Base-by-base conservation (phyloP, 2,329 filamentous ascomycete species). In the Aspergillus sp. region DNA sequence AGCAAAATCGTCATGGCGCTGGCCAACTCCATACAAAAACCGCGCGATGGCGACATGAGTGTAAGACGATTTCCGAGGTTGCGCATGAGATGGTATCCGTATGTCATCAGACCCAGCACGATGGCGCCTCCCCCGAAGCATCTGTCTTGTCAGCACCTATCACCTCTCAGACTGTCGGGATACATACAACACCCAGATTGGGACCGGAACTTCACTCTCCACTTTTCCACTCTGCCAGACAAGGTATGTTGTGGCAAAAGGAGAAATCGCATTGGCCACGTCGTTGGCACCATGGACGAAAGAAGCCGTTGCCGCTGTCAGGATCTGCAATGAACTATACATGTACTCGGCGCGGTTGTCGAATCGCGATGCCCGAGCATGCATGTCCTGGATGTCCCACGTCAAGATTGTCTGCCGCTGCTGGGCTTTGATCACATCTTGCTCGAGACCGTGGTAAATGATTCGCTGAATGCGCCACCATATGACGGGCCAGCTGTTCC, bases 241-340 rank as follows among this genome's bases (percentile, higher is more conserved):
- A 17, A 71, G 62, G 65, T 80, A 81, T 0, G 72, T 69, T 1
- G 75, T 74, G 1, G 75, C 72, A 71, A 75, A 80, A n/a, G 78
- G 77, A 0, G 76, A 76, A 25, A 80, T 73, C 0, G 77, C 77
- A 62, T 80, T 81, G 46, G 77, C 74, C 4, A 80, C 76, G 61
- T 80, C 78, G 66, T 81, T 81, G 51, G 76, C 75, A n/a, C 79
- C 79, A 69, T 81, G 79, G 3, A 77, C 76, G 59, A 81, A 78
- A 22, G 77, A 79, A 7, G 58, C 58, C 19, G 58, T 55, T 2
- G 58, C 58, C 0, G 58, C 58, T 9, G 58, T 60, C 71, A 79
- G 75, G 65, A 78, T 75, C 65, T 78, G 77, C 45, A 78, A 77
- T 6, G 73, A 74, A 81, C 71, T 60, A 43, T 60, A 60, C 58